Evolutionary conservation across 176 grass and related monocot genomes (phyloP), one percentile per base, ranked within the genome.

Genomic region (Rhynchospora pubera): DNA sequence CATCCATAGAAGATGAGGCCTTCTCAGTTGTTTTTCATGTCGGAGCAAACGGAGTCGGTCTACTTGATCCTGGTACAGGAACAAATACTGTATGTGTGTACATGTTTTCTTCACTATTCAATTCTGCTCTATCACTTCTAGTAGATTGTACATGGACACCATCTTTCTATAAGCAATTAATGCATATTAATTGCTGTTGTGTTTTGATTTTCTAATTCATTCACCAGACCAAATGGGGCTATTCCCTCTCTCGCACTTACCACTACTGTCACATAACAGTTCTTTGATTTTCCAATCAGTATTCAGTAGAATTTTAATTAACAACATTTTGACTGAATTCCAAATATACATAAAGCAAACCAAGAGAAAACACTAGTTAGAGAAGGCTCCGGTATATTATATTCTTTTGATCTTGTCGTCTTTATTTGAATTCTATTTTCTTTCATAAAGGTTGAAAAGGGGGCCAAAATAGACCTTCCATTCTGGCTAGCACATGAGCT

Each of bases 401-500:
- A 32, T 78, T 19, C 16, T 74, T 39, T 2, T 39, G 4, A 39
- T 5, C 14, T 7, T 45, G 1, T 26, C 1, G 11, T 78, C 8
- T 57, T 14, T 18, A 59, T 3, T 24, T 80, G 15, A 63, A 23
- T 43, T 46, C 12, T 62, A 6, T 83, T 46, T 86, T 86, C 23
- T 67, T 77, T 57, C 44, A 57, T 78, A 7, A 87, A 94, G 95
- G 87, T 98, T 12, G 92, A 98, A 61, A 97, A 94, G 34, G 90
- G 95, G 86, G 84, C 90, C 10, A 98, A 98, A 78, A 65, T 98
- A 46, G 92, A 94, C 69, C 88, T 98, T 72, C 90, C 95, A 28
- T 93, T 93, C 78, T 98, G 95, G 92, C 89, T 98, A 79, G 89
- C 88, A 3, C 90, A 94, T 61, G 89, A 93, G 53, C 65, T 98